Percentiles rank a stretch among this genome's conserved stretches.
phyloP scores from a whole-genome alignment of 441 rosid genomes.

The Theobroma grandiflorum region DNA sequence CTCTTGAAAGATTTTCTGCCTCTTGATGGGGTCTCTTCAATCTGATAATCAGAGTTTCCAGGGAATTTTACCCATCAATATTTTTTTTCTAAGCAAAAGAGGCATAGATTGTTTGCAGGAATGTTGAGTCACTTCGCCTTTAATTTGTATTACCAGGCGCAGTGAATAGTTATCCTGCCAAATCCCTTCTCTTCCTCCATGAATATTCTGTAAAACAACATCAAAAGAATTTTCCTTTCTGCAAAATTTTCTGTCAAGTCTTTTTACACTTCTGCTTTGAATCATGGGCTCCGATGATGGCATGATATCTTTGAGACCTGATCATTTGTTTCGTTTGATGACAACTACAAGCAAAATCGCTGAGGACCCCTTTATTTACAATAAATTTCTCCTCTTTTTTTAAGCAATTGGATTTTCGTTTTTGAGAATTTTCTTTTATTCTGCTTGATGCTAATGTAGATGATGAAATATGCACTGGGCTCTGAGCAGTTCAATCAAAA shows the following conservation, averaged over 20 bases:
- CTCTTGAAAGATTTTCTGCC: constrained; percentile 24
- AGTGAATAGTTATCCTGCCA: constrained; percentile 59
- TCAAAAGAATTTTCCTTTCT: background rate
- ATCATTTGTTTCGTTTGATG: constrained; percentile 49
- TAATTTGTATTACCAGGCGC: constrained; percentile 34
- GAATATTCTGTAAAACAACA: background rate
- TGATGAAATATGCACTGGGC: constrained; percentile 82
- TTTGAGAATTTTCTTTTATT: background rate
- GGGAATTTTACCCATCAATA: constrained; percentile 27
- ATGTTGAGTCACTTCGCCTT: constrained; percentile 63
- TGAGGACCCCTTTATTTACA: constrained; percentile 43
- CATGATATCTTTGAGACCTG: constrained; percentile 82
- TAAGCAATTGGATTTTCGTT: background rate
- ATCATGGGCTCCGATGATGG: constrained; percentile 58
- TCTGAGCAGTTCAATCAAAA: constrained; percentile 45
- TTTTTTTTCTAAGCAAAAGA: background rate
- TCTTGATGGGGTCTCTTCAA: constrained; percentile 37
- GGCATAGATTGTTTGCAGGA: constrained; percentile 49
- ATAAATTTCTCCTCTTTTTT: background rate
- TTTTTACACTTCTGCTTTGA: too few relatives aligned
- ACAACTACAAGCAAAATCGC: constrained; percentile 50
- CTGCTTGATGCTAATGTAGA: constrained; percentile 8
- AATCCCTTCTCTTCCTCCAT: background rate
- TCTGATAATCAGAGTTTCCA: constrained; percentile 7
- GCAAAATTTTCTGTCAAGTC: background rate